Evolutionary conservation across 2,329 filamentous ascomycete species (phyloP).

Genomic region (Emericellopsis atlantica): DNA sequence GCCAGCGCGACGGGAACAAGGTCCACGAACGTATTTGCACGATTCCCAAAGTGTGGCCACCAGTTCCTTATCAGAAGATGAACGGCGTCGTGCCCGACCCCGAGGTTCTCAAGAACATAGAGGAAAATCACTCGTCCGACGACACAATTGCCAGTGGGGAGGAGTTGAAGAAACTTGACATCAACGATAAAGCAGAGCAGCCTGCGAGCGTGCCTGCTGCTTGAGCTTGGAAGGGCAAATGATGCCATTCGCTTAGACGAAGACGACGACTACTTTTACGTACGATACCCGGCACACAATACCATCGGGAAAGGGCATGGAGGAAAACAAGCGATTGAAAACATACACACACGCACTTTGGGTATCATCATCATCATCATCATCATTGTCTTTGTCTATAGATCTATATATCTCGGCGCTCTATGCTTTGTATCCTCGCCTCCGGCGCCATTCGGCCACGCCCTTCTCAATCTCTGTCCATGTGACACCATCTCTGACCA

Average conservation of each 20-base stretch:
- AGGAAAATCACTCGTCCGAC: constrained; percentile 12
- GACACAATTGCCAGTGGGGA: constrained; percentile 13
- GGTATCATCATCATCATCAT: not conserved
- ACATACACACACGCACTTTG: not conserved
- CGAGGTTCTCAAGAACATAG: constrained; percentile 1
- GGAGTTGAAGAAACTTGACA: constrained; percentile 17
- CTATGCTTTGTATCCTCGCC: constrained; percentile 33
- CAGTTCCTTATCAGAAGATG: constrained; percentile 5
- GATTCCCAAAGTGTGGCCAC: constrained; percentile 27
- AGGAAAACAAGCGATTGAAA: not conserved
- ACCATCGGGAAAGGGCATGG: not conserved
- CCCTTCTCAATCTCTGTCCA: constrained; percentile 69
- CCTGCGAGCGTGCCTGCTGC: not conserved
- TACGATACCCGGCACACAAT: not conserved
- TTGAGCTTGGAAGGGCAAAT: not conserved
- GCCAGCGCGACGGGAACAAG: constrained; percentile 29
- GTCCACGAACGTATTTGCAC: constrained; percentile 36
- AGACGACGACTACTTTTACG: not conserved
- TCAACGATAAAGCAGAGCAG: constrained; percentile 12
- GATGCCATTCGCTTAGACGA: not conserved
- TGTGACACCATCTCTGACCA: constrained; percentile 69
- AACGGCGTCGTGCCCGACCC: constrained; percentile 1
- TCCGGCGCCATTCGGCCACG: constrained; percentile 67
- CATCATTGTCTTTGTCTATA: not conserved
- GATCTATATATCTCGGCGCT: not conserved